Conservation (phyloP, 176 grass and related monocot species). For the Cocos nucifera region DNA sequence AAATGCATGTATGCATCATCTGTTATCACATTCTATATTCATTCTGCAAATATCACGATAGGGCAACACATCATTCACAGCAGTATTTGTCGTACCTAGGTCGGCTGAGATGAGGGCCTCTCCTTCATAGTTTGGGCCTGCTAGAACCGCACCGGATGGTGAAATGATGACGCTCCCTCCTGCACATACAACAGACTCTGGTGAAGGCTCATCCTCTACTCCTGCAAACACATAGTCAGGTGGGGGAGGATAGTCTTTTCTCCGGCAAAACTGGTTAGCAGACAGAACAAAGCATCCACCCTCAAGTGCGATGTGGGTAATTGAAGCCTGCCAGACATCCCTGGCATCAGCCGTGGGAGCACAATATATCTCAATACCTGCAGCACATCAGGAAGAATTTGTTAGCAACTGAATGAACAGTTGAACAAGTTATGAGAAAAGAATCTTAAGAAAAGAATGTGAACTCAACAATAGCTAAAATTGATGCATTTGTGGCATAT, state of each 20-base stretch:
- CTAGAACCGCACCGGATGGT: constrained; percentile 63
- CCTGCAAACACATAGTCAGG: constrained; percentile 54
- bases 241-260: constrained; percentile 79
- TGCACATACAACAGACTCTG: constrained; percentile 66
- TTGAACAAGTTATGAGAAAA: too few species aligned
- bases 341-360: constrained; percentile 81
- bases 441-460: too few species aligned
- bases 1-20: too few species aligned
- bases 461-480: too few species aligned
- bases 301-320: constrained; percentile 82
- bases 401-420: too few species aligned
- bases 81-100: constrained; percentile 38
- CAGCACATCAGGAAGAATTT: not conserved
- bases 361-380: constrained; percentile 91
- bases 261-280: constrained; percentile 80
- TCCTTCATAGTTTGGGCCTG: constrained; percentile 82
- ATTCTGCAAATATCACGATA: not conserved
- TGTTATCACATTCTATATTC: not conserved
- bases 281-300: constrained; percentile 91
- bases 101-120: constrained; percentile 73
- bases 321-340: constrained; percentile 84
- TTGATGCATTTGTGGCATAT: too few species aligned
- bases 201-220: constrained; percentile 65
- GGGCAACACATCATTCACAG: not conserved
- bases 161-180: constrained; percentile 96